Evolutionary conservation across 2,329 filamentous ascomycete genomes (phyloP), one percentile per base, ranked within the genome.

Genomic region (Sporothrix mexicana): DNA sequence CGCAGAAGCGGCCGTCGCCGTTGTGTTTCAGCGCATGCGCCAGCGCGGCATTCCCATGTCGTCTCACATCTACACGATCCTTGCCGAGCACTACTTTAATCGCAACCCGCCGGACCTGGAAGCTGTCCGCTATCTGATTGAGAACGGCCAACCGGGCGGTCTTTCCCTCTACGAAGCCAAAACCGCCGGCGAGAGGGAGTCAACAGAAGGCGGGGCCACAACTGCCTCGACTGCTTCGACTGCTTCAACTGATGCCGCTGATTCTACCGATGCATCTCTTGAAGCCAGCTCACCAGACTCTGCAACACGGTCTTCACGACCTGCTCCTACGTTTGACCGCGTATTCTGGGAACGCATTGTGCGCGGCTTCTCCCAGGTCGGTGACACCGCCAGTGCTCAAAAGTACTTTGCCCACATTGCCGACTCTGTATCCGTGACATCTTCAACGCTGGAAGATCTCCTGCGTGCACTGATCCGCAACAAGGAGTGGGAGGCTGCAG

Each of bases 291-390:
- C 12, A 1, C n/a, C 8, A 7, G 17, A 41, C 8, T n/a, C 61
- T 10, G 3, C 5, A 6, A 2, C 20, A 5, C 30, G 7, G 7
- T 7, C 10, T 12, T 13, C n/a, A n/a, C 41, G 15, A n/a, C 30
- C 69, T n/a, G 17, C 51, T 9, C 17, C 71, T 2, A 25, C 72
- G 68, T 78, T 84, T 2, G 91, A 94, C 79, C 84, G 85, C 74
- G 85, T 90, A 15, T 89, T 94, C 76, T 94, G 90, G 86, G 91
- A 93, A 80, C 86, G 90, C 70, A 84, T 92, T 74, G 87, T 94
- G 75, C 88, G 89, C 78, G 91, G 91, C 1, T 93, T 91, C 79
- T 88, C 91, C 8, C 76, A 80, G 13, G 80, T 83, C 10, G 86
- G 87, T 62, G 85, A 90, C 73, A 81, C 85, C 0, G 79, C 79